A percentile compares a stretch with the other conserved stretches of the same genome.
Evolutionary conservation across 1,139 yeast species (phyloP).

Genomic region (Zygotorulaspora mrakii): DNA sequence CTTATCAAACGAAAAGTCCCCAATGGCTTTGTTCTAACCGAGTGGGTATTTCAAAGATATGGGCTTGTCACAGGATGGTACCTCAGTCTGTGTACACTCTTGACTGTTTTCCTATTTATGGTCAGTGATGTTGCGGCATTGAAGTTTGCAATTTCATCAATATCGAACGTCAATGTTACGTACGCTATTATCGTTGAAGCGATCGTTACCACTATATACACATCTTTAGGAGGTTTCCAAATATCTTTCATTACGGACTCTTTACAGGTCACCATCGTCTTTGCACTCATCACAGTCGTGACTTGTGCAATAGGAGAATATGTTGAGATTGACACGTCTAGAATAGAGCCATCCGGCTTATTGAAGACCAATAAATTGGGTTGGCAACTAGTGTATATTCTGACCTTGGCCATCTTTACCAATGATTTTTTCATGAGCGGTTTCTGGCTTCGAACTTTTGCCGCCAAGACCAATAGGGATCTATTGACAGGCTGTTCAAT

Average conservation of each 20-base stretch:
- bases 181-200: conserved; percentile 86
- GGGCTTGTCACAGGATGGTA: conserved; percentile 72
- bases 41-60: conserved; percentile 83
- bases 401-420: conserved; percentile 81
- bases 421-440: conserved; percentile 90
- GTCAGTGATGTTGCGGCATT: conserved; percentile 83
- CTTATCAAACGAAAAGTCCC: conserved; percentile 75
- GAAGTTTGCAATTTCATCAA: conserved; percentile 66
- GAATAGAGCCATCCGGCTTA: conserved; percentile 62
- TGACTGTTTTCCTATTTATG: conserved; percentile 85
- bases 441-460: conserved; percentile 92
- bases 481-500: conserved; percentile 69
- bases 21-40: conserved; percentile 88
- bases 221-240: conserved; percentile 84
- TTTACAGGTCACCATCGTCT: conserved; percentile 74
- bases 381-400: conserved; percentile 83
- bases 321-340: conserved; percentile 60
- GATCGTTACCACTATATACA: conserved; percentile 81
- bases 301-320: conserved; percentile 78
- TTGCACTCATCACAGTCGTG: conserved; percentile 64
- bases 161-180: conserved; percentile 76
- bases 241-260: conserved; percentile 88
- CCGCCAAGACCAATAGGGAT: conserved; percentile 74
- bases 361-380: conserved; percentile 67
- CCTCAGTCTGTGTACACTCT: conserved; percentile 73